Conservation (phyloP, 1,284 basidiomycete species). For the Cryptococcus deneoformans region DNA sequence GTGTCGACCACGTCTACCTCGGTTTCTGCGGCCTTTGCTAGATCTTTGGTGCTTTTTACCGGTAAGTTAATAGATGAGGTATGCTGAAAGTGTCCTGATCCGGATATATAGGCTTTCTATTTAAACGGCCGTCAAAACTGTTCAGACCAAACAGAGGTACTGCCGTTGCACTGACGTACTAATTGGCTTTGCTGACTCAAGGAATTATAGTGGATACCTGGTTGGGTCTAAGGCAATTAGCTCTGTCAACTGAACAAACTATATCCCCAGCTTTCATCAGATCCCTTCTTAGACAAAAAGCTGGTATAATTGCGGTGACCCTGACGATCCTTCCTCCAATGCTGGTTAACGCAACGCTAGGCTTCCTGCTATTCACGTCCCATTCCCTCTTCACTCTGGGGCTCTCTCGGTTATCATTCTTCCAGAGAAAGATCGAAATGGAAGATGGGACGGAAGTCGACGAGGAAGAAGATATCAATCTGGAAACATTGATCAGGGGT, state of each 20-base stretch:
- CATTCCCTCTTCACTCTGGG: constrained; percentile 45
- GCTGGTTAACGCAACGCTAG: constrained; percentile 45
- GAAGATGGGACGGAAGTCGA: constrained; percentile 3
- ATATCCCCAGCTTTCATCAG: constrained; percentile 44
- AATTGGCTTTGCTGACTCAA: background rate
- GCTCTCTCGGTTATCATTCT: constrained; percentile 41
- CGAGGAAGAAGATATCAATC: constrained; percentile 37
- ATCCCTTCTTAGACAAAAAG: constrained; percentile 29
- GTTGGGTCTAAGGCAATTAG: constrained; percentile 44
- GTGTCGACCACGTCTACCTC: constrained; percentile 31
- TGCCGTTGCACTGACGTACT: background rate
- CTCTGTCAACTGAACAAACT: constrained; percentile 43
- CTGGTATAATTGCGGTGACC: constrained; percentile 26
- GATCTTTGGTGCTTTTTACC: constrained; percentile 43
- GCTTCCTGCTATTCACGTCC: constrained; percentile 47
- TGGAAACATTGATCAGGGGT: constrained; percentile 39
- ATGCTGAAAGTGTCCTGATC: background rate
- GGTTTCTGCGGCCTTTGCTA: constrained; percentile 42
- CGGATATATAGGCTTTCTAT: constrained; percentile 36
- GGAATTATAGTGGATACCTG: constrained; percentile 43
- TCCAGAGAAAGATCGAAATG: constrained; percentile 18
- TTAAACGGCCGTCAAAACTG: constrained; percentile 46
- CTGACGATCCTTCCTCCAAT: constrained; percentile 44
- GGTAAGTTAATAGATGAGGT: constrained; percentile 21
- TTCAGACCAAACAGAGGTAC: constrained; percentile 46